A percentile compares a stretch with the other conserved stretches of the same genome.
phyloP scores from a whole-genome alignment of 208 protist species.

The Leishmania braziliensis region DNA sequence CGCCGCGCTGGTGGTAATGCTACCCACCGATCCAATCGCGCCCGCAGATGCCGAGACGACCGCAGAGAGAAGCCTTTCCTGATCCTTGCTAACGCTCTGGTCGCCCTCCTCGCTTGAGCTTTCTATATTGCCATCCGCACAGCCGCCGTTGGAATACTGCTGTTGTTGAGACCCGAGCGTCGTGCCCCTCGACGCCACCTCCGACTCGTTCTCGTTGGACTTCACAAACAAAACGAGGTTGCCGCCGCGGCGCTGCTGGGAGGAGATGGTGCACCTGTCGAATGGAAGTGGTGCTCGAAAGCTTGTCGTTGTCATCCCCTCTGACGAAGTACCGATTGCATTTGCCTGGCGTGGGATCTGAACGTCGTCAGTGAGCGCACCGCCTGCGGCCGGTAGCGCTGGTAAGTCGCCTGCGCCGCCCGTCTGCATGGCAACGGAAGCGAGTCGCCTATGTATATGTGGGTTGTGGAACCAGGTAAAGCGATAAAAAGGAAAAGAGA shows the following conservation, averaged over 20 bases:
- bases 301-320: conserved; percentile 14
- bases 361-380: conserved; percentile 14
- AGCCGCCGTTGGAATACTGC: not conserved
- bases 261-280: conserved; percentile 16
- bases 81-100: not conserved
- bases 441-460: not conserved
- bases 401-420: conserved; percentile 1
- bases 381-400: not conserved
- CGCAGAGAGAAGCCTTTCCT: conserved; percentile 10
- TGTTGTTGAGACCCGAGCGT: not conserved
- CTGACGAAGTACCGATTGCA: not conserved
- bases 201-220: conserved; percentile 30
- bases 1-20: conserved; percentile 5
- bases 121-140: not conserved
- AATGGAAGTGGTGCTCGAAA: conserved; percentile 2
- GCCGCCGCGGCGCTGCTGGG: conserved; percentile 21
- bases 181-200: conserved; percentile 4
- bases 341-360: conserved; percentile 15
- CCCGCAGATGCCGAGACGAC: conserved; percentile 4
- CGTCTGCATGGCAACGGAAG: not conserved
- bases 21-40: conserved; percentile 1
- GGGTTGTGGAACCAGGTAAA: not conserved
- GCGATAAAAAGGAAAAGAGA: not conserved
- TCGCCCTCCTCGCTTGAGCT: not conserved
- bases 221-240: conserved; percentile 37